These are phyloP conservation scores for Cajanus cajan DNA, from an alignment of 306 rosid species.

Conservation along the genomic window DNA sequence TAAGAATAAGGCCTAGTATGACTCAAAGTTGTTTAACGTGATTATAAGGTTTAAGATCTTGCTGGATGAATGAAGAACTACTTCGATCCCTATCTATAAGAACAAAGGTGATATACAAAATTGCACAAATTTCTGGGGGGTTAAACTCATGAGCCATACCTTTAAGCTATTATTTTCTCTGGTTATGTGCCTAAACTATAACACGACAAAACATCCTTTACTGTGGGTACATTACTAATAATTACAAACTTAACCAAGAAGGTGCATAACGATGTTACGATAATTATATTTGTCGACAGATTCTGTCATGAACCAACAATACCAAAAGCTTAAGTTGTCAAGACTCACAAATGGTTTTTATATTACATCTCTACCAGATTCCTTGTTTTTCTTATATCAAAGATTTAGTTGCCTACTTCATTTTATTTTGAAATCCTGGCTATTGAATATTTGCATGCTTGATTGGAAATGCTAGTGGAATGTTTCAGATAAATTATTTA, in stretches of 20 bases:
- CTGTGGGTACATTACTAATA: neutral
- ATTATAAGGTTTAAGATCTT: neutral
- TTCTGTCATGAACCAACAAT: neutral
- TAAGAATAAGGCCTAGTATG: neutral
- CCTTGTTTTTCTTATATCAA: slow-evolving; percentile 17
- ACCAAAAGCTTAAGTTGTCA: neutral
- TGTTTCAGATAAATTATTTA: slow-evolving; percentile 6
- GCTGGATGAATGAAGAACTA: neutral
- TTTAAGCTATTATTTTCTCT: neutral
- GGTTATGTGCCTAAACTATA: neutral
- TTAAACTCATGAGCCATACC: neutral
- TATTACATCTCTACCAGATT: neutral
- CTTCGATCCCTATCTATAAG: neutral
- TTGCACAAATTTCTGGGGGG: neutral
- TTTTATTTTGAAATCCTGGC: neutral
- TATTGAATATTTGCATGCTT: slow-evolving; percentile 16
- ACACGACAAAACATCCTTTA: neutral
- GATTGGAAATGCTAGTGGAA: neutral
- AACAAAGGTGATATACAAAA: neutral
- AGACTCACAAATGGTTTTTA: neutral
- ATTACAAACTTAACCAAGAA: slow-evolving; percentile 1
- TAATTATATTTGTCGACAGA: neutral
- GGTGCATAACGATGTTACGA: neutral
- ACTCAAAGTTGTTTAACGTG: neutral
- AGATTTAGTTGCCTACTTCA: neutral